These are phyloP conservation scores for Naganishia randhawae DNA, from an alignment of 768 basidiomycete species.

Conservation along the genomic window DNA sequence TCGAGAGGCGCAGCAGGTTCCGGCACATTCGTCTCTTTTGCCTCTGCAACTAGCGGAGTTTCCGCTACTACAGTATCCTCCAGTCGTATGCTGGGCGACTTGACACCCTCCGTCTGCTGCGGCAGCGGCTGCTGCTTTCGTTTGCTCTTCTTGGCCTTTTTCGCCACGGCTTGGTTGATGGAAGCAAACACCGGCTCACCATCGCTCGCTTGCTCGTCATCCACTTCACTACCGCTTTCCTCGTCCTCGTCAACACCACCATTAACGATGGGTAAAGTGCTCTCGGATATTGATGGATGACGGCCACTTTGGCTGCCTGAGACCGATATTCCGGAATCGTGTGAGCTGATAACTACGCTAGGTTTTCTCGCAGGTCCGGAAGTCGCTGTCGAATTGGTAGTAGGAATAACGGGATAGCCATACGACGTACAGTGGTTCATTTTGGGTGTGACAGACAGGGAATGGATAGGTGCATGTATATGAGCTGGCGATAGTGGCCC, in stretches of 20 bases:
- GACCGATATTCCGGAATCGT: slow-evolving; percentile 15
- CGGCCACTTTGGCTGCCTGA: slow-evolving; percentile 1
- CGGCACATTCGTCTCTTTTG: not conserved
- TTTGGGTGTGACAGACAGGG: slow-evolving; percentile 6
- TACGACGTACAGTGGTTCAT: slow-evolving; percentile 4
- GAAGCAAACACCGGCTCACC: slow-evolving; percentile 12
- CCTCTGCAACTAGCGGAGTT: too few relatives aligned
- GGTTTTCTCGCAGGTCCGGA: slow-evolving; percentile 7
- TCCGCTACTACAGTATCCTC: not conserved
- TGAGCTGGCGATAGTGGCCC: not conserved
- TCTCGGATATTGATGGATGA: not conserved
- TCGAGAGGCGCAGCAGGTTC: not conserved
- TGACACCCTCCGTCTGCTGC: not conserved
- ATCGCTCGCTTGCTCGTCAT: not conserved
- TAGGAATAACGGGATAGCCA: slow-evolving; percentile 6
- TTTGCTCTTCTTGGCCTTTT: slow-evolving; percentile 18
- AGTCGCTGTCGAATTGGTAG: not conserved
- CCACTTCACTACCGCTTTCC: not conserved
- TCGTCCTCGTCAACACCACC: not conserved
- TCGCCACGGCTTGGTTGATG: slow-evolving; percentile 10
- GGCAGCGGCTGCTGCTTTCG: not conserved
- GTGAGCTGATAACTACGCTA: not conserved
- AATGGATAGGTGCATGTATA: slow-evolving; percentile 8
- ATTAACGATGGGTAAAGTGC: not conserved
- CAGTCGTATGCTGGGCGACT: not conserved